These are phyloP conservation scores for Apiospora malaysiana DNA, from an alignment of 2,329 filamentous ascomycete species.

Conservation along the genomic window DNA sequence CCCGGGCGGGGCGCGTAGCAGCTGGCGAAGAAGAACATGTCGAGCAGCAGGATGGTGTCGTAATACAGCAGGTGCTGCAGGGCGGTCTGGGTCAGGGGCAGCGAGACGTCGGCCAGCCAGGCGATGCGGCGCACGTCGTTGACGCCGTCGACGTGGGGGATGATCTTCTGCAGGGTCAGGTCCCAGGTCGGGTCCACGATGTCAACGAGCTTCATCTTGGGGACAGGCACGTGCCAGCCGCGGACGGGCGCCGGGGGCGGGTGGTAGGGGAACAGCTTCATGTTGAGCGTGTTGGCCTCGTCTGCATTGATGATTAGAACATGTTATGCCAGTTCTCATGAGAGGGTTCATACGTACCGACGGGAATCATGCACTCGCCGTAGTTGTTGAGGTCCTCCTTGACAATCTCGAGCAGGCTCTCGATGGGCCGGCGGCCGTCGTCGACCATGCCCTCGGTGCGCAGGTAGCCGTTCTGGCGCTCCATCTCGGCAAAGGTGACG, in stretches of 20 bases:
- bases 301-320: constrained; percentile 55
- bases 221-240: constrained; percentile 89
- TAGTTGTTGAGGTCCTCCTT: constrained; percentile 94
- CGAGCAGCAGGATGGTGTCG: constrained; percentile 85
- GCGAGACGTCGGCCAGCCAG: constrained; percentile 81
- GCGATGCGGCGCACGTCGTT: constrained; percentile 89
- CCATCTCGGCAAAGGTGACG: constrained; percentile 83
- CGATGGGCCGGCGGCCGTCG: constrained; percentile 71
- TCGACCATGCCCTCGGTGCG: constrained; percentile 52
- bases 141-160: constrained; percentile 88
- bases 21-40: constrained; percentile 92
- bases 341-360: constrained; percentile 59
- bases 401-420: constrained; percentile 81
- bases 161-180: constrained; percentile 78
- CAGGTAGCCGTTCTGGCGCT: constrained; percentile 88
- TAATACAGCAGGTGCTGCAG: constrained; percentile 93
- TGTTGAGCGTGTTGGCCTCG: constrained; percentile 92
- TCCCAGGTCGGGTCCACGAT: constrained; percentile 75
- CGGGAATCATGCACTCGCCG: constrained; percentile 97
- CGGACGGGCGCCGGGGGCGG: constrained; percentile 77
- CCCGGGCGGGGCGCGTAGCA: constrained; percentile 85
- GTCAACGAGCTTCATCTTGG: constrained; percentile 68
- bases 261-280: constrained; percentile 91
- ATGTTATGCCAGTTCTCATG: constrained; percentile 26
- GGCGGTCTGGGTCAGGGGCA: constrained; percentile 84